Evolutionary conservation across 306 rosid species (phyloP), one percentile per base, ranked within the genome.

Genomic region (Hylodesmum podocarpum): DNA sequence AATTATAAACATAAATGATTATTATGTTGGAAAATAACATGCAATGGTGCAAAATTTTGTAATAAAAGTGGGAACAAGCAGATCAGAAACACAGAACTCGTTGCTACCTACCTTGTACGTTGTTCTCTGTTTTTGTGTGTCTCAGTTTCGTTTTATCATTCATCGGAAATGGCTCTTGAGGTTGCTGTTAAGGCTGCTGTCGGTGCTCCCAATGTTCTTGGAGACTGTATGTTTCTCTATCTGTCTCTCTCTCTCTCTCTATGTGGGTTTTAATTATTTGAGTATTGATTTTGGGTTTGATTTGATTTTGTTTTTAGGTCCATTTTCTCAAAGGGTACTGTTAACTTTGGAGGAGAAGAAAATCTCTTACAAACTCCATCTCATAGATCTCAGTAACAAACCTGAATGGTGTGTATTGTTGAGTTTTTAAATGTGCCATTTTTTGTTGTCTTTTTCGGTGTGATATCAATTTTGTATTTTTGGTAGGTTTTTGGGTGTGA

Each of bases 291-390:
- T 67, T 11, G 3, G 8, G 24, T 24, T 13, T 51, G 14, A 1
- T 11, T 67, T 50, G 3, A 13, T 16, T 76, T 70, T 16, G 19
- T 36, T 70, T 57, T 11, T 74, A 94, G 96, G 98, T 77, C 97
- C 98, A 62, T 92, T 92, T 79, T 43, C 77, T 14, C 97, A 95
- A 51, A 92, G 97, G 88, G 99, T 72, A 2, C 86, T 87, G 8
- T 76, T 92, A 62, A 92, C 97, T 31, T 58, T 95, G 83, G 97
- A 92, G 84, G 99, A 90, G 90, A 95, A 95, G 92, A 87, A 92
- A 58, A 9, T 89, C 13, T 41, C 92, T 2, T 39, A 89, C 83
- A 83, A 80, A 21, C 0, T 8, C 40, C 90, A 81, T 73, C 90
- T 90, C 29, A 86, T 95, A 71, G 79, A 89, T 83, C 1, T 92